Base-by-base conservation (phyloP, 192 early-diverging fungal species). In the Coemansia javaensis region DNA sequence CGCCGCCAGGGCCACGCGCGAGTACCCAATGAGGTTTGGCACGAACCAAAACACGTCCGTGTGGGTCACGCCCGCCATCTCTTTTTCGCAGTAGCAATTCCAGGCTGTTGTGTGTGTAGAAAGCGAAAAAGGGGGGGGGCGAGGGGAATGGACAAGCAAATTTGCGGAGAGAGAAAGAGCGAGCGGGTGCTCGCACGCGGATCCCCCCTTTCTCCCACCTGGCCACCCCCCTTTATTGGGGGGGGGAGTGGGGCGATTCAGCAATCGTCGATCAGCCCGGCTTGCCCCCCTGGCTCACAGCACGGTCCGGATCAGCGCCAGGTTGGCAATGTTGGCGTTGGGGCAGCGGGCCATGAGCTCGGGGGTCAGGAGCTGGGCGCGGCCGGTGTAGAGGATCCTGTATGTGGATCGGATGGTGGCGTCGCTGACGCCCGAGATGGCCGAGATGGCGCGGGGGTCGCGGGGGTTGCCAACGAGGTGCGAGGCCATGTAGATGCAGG, bases 321-420 rank as follows among this genome's bases (percentile, higher is more conserved):
- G 23, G 35, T 51, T 59, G 21, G 17, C 18, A 23, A 38, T 36
- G 10, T 14, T 10, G 2, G 41, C 50, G 9, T 14, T 25, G 14
- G 37, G 49, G 11, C 39, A 27, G 33, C 44, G 58, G 7, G 44
- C 33, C 12, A 61, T 20, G 31, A 68, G 50, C 2, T 61, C 53
- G 23, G 56, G 44, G 0, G 28, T 43, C 39, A 79, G 52, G 15
- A 94, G 50, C 31, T 58, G 59, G 16, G 55, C 50, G 10, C 77
- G 70, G 35, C 77, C 77, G 15, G 35, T 55, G 53, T 80, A 86
- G 11, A 89, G 62, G 16, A 75, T 66, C 42, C 78, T 83, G 57
- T 87, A 87, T 0, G 85, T 82, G 55, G 78, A 86, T 63, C 85
- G 87, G 47, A 97, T 82, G 0, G 93, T 97, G 7, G 86, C 76